Evolutionary conservation across 192 early-diverging fungal species (phyloP).

Genomic region (Umbelopsis ramanniana): DNA sequence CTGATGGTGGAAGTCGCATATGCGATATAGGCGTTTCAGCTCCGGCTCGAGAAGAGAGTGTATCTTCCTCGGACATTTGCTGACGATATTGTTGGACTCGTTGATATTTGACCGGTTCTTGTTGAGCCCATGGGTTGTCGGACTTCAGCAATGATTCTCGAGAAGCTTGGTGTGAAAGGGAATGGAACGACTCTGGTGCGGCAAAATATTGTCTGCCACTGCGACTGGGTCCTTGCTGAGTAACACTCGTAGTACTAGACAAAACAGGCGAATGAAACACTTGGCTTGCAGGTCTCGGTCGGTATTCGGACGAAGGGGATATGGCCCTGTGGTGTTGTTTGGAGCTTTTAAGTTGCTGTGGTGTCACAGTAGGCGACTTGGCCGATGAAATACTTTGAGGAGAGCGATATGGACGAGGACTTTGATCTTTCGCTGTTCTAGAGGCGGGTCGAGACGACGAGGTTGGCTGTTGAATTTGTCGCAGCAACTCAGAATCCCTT

Average conservation of each 20-base stretch:
- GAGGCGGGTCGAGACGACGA: background rate
- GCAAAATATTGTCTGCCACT: conserved; percentile 5
- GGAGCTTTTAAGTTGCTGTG: conserved; percentile 1
- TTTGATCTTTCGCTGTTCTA: background rate
- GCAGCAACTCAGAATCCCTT: conserved; percentile 24
- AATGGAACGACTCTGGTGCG: conserved; percentile 13
- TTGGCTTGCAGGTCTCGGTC: conserved; percentile 3
- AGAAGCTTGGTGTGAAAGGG: conserved; percentile 8
- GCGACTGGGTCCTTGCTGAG: background rate
- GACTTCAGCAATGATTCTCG: background rate
- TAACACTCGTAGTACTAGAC: conserved; percentile 9
- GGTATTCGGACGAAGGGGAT: conserved; percentile 12
- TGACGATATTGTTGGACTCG: conserved; percentile 17
- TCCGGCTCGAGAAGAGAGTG: conserved; percentile 2
- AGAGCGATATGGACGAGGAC: background rate
- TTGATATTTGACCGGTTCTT: conserved; percentile 17
- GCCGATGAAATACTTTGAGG: background rate
- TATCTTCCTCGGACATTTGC: conserved; percentile 15
- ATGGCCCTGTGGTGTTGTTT: background rate
- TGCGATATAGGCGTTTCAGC: conserved; percentile 17
- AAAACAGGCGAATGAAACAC: background rate
- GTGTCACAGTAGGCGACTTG: conserved; percentile 16
- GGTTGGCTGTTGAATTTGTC: conserved; percentile 3
- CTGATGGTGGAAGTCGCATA: conserved; percentile 14
- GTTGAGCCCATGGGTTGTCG: conserved; percentile 22